Evolutionary conservation across 2,329 filamentous ascomycete genomes (phyloP), one percentile per base, ranked within the genome.

Genomic region (Chrysoporthe cubensis): DNA sequence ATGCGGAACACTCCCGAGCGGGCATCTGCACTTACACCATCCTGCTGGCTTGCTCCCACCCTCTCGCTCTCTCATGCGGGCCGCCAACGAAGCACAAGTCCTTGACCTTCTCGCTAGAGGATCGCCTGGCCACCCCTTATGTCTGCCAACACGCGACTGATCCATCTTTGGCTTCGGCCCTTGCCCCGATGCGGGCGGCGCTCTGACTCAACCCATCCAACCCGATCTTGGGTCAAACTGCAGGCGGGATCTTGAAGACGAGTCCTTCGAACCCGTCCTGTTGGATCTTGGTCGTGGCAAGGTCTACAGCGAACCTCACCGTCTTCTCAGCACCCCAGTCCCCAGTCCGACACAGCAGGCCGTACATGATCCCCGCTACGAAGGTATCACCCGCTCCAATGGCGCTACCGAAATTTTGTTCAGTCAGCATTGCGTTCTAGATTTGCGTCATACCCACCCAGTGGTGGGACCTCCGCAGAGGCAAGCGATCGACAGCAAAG

Each of bases 331-430:
- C 73, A 72, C 79, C 76, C 86, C 86, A 89, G 70, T 84, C 79
- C 9, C 77, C 73, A 56, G 74, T 72, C 70, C 83, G 83, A 74
- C 81, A 85, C 66, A 85, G 78, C 69, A 91, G 76, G 46, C 81
- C 84, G 77, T 89, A 92, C 61, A 93, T 78, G 77, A 91, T 87
- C 68, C 90, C 90, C 44, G 90, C 91, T 71, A 91, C 87, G 74
- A 93, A 93, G 0, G 91, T 92, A 74, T 93, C 91, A 71, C 91
- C 91, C 56, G 91, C 91, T 65, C 91, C 91, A 69, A 93, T 85
- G 6, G 90, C 84, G 75, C 90, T 92, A 65, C 54, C 44, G 32
- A 37, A 34, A 14, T 50, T 50, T 56, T 52, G 34, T 26, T 44
- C 26, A 14, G 67, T 67, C 68, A 68, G 60, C 46, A n/a, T 16